Conservation (phyloP, 2,329 filamentous ascomycete species). For the Calonectria naviculata region DNA sequence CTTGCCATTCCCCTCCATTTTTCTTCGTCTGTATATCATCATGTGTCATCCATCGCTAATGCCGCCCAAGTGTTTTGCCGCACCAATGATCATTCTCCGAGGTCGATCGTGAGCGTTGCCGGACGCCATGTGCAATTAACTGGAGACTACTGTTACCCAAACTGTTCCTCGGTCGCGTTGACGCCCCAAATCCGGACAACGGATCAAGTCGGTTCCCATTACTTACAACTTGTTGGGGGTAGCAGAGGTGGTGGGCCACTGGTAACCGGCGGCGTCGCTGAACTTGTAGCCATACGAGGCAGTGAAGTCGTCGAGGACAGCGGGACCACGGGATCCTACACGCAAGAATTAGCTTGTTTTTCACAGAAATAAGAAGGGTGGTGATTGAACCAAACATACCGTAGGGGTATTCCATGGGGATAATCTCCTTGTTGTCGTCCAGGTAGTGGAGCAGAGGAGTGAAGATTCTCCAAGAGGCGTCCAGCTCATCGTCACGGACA, state of each 20-base stretch:
- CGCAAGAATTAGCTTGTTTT: not conserved
- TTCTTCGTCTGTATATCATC: conserved; percentile 31
- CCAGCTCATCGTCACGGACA: conserved; percentile 94
- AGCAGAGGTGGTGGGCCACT: conserved; percentile 87
- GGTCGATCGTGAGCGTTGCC: conserved; percentile 32
- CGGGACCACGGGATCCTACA: conserved; percentile 92
- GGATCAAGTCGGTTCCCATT: conserved; percentile 25
- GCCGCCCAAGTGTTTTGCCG: conserved; percentile 18
- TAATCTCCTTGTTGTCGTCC: conserved; percentile 99
- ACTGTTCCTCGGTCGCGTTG: conserved; percentile 8
- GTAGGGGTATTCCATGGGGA: conserved; percentile 99
- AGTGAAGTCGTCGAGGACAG: conserved; percentile 97
- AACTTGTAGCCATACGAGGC: conserved; percentile 99
- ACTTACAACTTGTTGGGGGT: conserved; percentile 84
- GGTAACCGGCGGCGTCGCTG: conserved; percentile 94
- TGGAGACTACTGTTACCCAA: conserved; percentile 32
- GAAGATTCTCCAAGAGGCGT: conserved; percentile 99
- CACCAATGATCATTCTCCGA: conserved; percentile 35
- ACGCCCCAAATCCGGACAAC: conserved; percentile 21
- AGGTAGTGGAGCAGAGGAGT: conserved; percentile 97
- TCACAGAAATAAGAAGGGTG: not conserved
- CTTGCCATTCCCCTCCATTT: conserved; percentile 29
- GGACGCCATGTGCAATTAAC: conserved; percentile 35
- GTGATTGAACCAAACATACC: conserved; percentile 64
- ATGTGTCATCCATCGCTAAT: conserved; percentile 32